A percentile compares a stretch with the other conserved stretches of the same genome.
phyloP scores from a whole-genome alignment of 345 rosid species.

The Acer yangbiense region DNA sequence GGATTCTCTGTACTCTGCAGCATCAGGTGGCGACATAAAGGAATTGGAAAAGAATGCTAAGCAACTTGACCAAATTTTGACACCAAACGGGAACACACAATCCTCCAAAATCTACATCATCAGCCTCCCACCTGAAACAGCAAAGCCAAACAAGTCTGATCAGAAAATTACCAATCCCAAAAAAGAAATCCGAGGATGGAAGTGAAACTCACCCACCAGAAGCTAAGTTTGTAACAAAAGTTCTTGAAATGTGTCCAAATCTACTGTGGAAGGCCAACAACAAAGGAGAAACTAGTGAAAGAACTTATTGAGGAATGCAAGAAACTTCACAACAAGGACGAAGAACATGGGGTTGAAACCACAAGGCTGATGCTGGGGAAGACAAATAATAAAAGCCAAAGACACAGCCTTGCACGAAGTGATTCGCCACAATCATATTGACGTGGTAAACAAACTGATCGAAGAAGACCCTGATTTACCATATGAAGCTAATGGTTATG shows the following conservation, averaged over 20 bases:
- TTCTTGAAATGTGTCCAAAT: not conserved
- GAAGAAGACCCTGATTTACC: not conserved
- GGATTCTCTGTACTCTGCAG: not conserved
- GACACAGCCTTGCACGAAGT: slow-evolving; percentile 29
- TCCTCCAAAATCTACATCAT: not conserved
- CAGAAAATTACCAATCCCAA: not conserved
- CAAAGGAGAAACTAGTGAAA: not conserved
- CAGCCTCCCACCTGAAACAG: not conserved
- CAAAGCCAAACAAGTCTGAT: not conserved
- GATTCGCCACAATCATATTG: slow-evolving; percentile 16
- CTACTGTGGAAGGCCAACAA: not conserved
- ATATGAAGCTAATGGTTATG: slow-evolving; percentile 2
- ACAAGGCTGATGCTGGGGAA: slow-evolving; percentile 8
- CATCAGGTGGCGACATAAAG: not conserved
- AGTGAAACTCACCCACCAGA: not conserved
- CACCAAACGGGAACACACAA: not conserved
- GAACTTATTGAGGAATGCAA: not conserved
- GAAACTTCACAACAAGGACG: not conserved
- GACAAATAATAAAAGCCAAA: slow-evolving; percentile 1
- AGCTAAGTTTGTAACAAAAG: not conserved
- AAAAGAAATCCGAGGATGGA: not conserved
- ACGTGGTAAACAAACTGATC: slow-evolving; percentile 17
- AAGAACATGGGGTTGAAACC: slow-evolving; percentile 4
- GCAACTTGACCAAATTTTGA: not conserved
- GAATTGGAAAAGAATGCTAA: not conserved